Evolutionary conservation across 768 basidiomycete species (phyloP).

Genomic region (Leucocoprinus birnbaumii): DNA sequence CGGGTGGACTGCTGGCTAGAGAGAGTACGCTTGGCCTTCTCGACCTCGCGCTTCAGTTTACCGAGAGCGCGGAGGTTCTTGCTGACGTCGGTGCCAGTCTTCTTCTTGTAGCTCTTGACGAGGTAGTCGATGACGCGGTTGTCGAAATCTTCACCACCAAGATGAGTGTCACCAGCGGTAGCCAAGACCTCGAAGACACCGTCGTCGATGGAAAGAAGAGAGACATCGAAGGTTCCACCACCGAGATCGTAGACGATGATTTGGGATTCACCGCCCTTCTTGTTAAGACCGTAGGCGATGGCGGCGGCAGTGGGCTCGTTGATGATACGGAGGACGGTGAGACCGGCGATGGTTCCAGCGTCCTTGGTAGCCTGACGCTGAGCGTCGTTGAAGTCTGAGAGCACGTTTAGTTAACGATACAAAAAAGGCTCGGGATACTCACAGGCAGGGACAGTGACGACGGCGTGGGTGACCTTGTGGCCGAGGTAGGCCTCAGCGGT

Average conservation of each 20-base stretch:
- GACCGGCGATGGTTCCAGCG: slow-evolving; percentile 92
- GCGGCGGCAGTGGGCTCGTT: slow-evolving; percentile 98
- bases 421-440: slow-evolving; percentile 21
- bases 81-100: slow-evolving; percentile 81
- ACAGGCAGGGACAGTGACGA: slow-evolving; percentile 97
- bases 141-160: slow-evolving; percentile 96
- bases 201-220: slow-evolving; percentile 91
- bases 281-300: slow-evolving; percentile 97
- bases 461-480: slow-evolving; percentile 93
- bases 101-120: slow-evolving; percentile 88
- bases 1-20: slow-evolving; percentile 87
- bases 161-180: slow-evolving; percentile 92
- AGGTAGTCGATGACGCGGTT: slow-evolving; percentile 91
- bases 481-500: slow-evolving; percentile 98
- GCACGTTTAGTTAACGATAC: slow-evolving; percentile 12
- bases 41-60: slow-evolving; percentile 91
- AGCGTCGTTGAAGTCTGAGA: slow-evolving; percentile 92
- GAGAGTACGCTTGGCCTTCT: slow-evolving; percentile 93
- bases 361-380: slow-evolving; percentile 99
- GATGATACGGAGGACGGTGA: slow-evolving; percentile 94
- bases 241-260: slow-evolving; percentile 99
- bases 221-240: slow-evolving; percentile 98
- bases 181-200: slow-evolving; percentile 90
- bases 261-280: slow-evolving; percentile 90
- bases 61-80: slow-evolving; percentile 82